A percentile compares a stretch with the other conserved stretches of the same genome.
Conservation (phyloP, 1,284 basidiomycete genomes). For the Fomitopsis pinicola region DNA sequence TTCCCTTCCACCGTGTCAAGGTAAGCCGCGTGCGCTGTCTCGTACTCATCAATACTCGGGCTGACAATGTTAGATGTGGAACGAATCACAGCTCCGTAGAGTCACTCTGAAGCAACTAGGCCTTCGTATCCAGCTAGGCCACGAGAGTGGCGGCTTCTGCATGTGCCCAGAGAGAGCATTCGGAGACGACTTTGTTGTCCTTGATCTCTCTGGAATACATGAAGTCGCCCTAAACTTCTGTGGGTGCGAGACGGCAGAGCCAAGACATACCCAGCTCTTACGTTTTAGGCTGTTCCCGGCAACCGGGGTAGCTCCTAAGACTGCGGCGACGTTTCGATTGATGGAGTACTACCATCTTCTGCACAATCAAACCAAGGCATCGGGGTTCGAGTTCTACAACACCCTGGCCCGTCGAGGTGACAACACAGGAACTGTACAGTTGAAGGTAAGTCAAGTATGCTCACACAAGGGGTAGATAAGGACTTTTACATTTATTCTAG, state of each 20-base stretch:
- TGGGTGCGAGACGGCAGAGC: slow-evolving; percentile 17
- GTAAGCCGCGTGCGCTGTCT: neutral
- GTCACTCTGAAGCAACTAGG: neutral
- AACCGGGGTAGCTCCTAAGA: slow-evolving; percentile 20
- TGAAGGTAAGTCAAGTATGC: neutral
- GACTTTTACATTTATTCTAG: neutral
- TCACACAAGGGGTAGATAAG: neutral
- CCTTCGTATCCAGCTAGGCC: slow-evolving; percentile 17
- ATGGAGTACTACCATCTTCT: slow-evolving; percentile 25
- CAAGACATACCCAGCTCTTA: slow-evolving; percentile 20
- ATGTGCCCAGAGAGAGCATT: neutral
- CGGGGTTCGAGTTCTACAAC: slow-evolving; percentile 21
- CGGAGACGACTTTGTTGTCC: slow-evolving; percentile 20
- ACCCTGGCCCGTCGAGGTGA: slow-evolving; percentile 17
- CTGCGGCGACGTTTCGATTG: slow-evolving; percentile 24
- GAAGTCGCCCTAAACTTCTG: slow-evolving; percentile 28
- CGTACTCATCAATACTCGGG: neutral
- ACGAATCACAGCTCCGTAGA: neutral
- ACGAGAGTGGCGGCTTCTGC: slow-evolving; percentile 12
- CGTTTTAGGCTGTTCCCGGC: slow-evolving; percentile 25
- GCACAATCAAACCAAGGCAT: slow-evolving; percentile 18
- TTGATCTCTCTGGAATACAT: slow-evolving; percentile 31
- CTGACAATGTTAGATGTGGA: neutral
- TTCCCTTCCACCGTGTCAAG: neutral
- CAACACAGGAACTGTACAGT: slow-evolving; percentile 3